Evolutionary conservation across 169 alveolate species (phyloP).

Genomic region (Condylostoma magnum): DNA sequence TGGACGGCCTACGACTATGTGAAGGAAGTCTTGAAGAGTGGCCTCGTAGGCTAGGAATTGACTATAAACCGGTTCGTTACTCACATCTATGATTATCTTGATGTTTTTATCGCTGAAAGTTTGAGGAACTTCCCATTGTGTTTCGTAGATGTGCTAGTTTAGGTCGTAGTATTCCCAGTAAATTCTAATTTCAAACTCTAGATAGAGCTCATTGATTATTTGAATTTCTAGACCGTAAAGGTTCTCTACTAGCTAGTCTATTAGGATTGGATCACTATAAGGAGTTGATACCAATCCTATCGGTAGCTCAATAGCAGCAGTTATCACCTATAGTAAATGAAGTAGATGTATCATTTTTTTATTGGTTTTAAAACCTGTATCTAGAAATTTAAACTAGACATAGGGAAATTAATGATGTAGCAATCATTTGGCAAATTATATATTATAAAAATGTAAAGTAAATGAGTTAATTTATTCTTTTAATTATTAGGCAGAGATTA

Average conservation of each 20-base stretch:
- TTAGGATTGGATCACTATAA: not conserved
- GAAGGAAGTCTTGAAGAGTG: not conserved
- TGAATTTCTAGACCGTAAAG: not conserved
- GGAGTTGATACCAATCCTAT: slow-evolving; percentile 12
- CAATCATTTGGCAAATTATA: too few species aligned
- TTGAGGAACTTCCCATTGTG: not conserved
- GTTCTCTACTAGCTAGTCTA: not conserved
- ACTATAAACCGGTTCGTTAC: not conserved
- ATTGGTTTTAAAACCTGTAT: too few species aligned
- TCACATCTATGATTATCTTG: slow-evolving; percentile 6
- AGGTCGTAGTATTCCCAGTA: not conserved
- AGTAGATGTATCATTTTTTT: too few species aligned
- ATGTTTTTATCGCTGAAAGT: not conserved
- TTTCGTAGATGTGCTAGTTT: not conserved
- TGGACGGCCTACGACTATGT: slow-evolving; percentile 20
- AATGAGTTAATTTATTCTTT: too few species aligned
- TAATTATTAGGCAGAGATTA: too few species aligned
- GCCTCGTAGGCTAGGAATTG: not conserved
- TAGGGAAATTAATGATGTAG: too few species aligned
- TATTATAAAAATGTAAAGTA: too few species aligned
- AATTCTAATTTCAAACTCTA: not conserved
- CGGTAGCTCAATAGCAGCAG: not conserved
- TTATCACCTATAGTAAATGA: too few species aligned
- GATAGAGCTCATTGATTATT: not conserved
- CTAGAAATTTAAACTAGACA: too few species aligned